phyloP scores from a whole-genome alignment of 2,329 filamentous ascomycete species.

The Fusarium papillatum region DNA sequence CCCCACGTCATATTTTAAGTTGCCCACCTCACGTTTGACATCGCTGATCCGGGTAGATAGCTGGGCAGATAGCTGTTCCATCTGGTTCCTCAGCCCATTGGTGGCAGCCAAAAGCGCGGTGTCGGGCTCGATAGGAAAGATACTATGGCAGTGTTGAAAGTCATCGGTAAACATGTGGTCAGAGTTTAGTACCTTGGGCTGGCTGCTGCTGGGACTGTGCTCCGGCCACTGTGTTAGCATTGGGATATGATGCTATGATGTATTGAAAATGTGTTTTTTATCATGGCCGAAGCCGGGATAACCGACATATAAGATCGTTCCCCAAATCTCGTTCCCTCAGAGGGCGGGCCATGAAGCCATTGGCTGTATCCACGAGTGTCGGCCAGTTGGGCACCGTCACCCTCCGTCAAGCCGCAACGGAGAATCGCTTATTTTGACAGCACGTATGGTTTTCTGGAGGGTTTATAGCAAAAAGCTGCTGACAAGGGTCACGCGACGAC shows the following conservation, averaged over 20 bases:
- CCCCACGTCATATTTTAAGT: neutral
- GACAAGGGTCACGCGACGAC: too few species aligned
- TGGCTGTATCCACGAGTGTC: neutral
- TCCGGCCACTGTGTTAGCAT: too few species aligned
- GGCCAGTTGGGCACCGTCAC: neutral
- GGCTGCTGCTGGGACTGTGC: neutral
- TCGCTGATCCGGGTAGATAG: neutral
- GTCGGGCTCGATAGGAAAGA: neutral
- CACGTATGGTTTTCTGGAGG: neutral
- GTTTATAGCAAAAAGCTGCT: neutral
- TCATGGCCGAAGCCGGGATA: too few species aligned
- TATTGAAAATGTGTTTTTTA: too few species aligned
- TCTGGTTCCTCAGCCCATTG: neutral
- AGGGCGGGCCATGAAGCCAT: neutral
- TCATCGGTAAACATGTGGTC: neutral
- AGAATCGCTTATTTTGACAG: neutral
- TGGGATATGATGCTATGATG: too few species aligned
- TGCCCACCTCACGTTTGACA: neutral
- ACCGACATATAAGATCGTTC: too few species aligned
- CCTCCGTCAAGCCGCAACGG: neutral
- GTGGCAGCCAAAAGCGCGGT: neutral
- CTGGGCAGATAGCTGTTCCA: neutral
- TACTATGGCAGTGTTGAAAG: neutral
- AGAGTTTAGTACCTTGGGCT: neutral
- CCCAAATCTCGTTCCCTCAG: neutral